A percentile compares a stretch with the other conserved stretches of the same genome.
Conservation (phyloP, 2,329 filamentous ascomycete species). For the Orbilia blumenaviensis region DNA sequence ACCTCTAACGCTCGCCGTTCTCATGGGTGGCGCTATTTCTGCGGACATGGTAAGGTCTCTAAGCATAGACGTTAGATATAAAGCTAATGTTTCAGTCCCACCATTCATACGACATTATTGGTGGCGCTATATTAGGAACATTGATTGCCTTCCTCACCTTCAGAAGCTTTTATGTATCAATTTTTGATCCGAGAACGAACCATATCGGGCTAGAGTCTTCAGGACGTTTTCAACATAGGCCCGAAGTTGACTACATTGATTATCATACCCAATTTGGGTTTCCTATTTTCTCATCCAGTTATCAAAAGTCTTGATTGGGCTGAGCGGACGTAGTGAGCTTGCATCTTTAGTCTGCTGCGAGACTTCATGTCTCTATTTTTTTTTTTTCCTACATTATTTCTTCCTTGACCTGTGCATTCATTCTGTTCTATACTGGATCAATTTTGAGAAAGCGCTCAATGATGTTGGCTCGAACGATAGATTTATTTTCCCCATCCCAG, state of each 20-base stretch:
- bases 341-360: not conserved
- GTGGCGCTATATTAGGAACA: constrained; percentile 25
- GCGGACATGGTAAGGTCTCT: constrained; percentile 45
- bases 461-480: too few species aligned
- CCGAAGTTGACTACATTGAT: constrained; percentile 7
- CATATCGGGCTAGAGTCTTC: constrained; percentile 35
- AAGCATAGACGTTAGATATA: too few species aligned
- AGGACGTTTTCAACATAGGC: not conserved
- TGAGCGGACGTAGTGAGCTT: not conserved
- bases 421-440: too few species aligned
- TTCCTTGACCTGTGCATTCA: too few species aligned
- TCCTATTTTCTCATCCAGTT: constrained; percentile 9
- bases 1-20: constrained; percentile 28
- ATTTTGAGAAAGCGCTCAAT: too few species aligned
- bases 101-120: constrained; percentile 43
- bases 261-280: constrained; percentile 30
- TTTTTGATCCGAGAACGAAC: constrained; percentile 31
- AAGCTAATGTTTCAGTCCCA: too few species aligned
- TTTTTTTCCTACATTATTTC: too few species aligned
- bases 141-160: constrained; percentile 31
- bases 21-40: constrained; percentile 48
- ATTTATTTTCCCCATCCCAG: too few species aligned
- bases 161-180: constrained; percentile 21
- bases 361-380: too few species aligned
- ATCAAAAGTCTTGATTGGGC: not conserved